Base-by-base conservation (phyloP, 2,329 filamentous ascomycete genomes). In the Arthrobotrys megalospora region DNA sequence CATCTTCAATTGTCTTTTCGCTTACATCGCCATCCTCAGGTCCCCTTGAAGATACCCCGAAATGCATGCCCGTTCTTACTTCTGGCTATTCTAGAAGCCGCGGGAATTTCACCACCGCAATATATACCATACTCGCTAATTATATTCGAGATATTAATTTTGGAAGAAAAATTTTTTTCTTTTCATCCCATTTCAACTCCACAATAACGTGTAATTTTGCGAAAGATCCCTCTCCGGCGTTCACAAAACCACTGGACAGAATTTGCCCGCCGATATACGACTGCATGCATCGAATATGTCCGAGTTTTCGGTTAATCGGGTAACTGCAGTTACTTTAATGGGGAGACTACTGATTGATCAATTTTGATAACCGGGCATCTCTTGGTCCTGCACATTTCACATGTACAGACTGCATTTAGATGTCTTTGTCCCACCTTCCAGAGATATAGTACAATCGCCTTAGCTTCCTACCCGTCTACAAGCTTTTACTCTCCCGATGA, bases 1-100 rank as follows among this genome's bases (percentile, higher is more conserved):
- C 53, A 64, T 67, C 52, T 67, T 63, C 66, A 68, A 71, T 68
- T 55, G 52, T 62, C 52, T 47, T 48, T 68, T 72, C 75, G 66
- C 73, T 78, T 62, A 62, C 67, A 65, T 58, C 60, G 21, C 62
- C 65, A 70, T 41, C 72, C 12, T 28, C 64, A 64, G 47, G 36
- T 69, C 53, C 38, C 68, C 68, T 52, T 72, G 62, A 60, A 62
- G 70, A 67, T 63, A 75, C 58, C 62, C 62, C 63, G 70, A 73
- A 58, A 62, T 24, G 36, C 12, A 38, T 38, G 8, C 6, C 36
- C 8, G 2, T 38, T 38, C 50, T 50, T 36, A 24, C 55, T 73
- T 58, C 48, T 76, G 64, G 71, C 64, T 68, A 76, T 73, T 76
- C 63, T 76, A 53, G 63, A 76, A 76, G 16, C 47, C 52, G 71